phyloP scores from a whole-genome alignment of 2,329 filamentous ascomycete species.

The Fusarium hostae region DNA sequence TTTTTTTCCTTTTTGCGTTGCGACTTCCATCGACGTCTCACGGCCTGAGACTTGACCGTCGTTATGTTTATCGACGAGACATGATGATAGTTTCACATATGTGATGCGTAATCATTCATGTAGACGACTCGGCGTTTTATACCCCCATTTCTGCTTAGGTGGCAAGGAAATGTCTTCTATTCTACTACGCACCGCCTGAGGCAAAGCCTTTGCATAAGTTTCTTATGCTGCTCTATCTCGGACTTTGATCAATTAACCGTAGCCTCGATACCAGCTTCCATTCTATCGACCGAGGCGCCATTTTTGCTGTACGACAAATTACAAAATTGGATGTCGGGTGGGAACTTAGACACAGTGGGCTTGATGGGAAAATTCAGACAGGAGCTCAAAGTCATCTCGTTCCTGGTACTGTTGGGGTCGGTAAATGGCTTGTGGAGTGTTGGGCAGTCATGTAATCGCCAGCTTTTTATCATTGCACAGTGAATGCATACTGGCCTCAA shows the following conservation, averaged over 20 bases:
- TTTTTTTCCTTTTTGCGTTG: constrained; percentile 12
- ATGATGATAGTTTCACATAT: constrained; percentile 33
- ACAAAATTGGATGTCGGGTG: constrained; percentile 35
- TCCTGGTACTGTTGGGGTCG: constrained; percentile 9
- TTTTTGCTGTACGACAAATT: constrained; percentile 16
- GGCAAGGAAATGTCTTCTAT: constrained; percentile 24
- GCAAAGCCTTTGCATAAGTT: not conserved
- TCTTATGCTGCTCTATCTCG: constrained; percentile 15
- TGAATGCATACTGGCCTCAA: constrained; percentile 7
- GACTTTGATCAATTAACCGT: constrained; percentile 41
- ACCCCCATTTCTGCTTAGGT: constrained; percentile 39
- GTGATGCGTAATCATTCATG: constrained; percentile 37
- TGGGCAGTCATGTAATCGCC: not conserved
- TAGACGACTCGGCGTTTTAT: constrained; percentile 43
- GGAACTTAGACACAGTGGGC: constrained; percentile 18
- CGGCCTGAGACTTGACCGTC: constrained; percentile 15
- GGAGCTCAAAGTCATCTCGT: not conserved
- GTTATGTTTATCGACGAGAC: constrained; percentile 29
- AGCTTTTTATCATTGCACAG: not conserved
- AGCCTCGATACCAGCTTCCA: constrained; percentile 34
- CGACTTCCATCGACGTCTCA: constrained; percentile 23
- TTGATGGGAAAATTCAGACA: constrained; percentile 3
- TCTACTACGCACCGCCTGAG: constrained; percentile 18
- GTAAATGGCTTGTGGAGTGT: not conserved
- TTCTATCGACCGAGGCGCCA: constrained; percentile 15